These are phyloP conservation scores for Kluyveromyces siamensis DNA, from an alignment of 805 yeast genomes.

Conservation along the genomic window DNA sequence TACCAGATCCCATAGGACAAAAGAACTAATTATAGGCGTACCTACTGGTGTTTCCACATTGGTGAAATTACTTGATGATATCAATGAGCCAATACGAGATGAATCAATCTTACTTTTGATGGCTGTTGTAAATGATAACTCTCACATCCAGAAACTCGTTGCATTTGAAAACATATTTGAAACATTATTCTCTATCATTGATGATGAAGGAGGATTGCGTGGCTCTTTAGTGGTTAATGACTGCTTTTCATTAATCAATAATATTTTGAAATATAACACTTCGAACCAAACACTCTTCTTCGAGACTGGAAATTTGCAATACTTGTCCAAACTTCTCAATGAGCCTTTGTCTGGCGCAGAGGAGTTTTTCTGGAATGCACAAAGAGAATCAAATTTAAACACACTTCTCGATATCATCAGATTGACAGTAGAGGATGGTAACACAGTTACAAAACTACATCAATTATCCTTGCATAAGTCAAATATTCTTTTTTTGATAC, in stretches of 20 bases:
- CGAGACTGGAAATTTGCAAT: conserved; percentile 72
- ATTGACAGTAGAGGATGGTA: conserved; percentile 64
- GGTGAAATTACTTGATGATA: conserved; percentile 51
- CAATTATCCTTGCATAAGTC: conserved; percentile 54
- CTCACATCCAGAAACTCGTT: conserved; percentile 82
- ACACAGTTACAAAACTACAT: conserved; percentile 48
- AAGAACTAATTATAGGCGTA: conserved; percentile 59
- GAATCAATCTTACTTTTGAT: conserved; percentile 78
- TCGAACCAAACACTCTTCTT: conserved; percentile 84
- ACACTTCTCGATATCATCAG: conserved; percentile 65
- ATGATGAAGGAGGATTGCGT: conserved; percentile 79
- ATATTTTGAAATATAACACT: conserved; percentile 70
- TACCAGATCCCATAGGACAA: conserved; percentile 63
- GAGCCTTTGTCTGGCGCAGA: conserved; percentile 46
- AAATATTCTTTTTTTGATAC: conserved; percentile 54
- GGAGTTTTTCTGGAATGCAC: conserved; percentile 65
- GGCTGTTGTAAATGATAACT: conserved; percentile 72
- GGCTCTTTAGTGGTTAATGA: conserved; percentile 91
- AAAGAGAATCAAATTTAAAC: conserved; percentile 55
- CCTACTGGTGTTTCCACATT: conserved; percentile 77
- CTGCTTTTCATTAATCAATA: conserved; percentile 66
- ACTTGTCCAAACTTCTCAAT: conserved; percentile 50
- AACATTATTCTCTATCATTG: conserved; percentile 65
- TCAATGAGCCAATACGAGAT: conserved; percentile 79
- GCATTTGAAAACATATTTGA: conserved; percentile 94